These are phyloP conservation scores for Boletus rubropictus DNA, from an alignment of 768 basidiomycete species.

Conservation along the genomic window DNA sequence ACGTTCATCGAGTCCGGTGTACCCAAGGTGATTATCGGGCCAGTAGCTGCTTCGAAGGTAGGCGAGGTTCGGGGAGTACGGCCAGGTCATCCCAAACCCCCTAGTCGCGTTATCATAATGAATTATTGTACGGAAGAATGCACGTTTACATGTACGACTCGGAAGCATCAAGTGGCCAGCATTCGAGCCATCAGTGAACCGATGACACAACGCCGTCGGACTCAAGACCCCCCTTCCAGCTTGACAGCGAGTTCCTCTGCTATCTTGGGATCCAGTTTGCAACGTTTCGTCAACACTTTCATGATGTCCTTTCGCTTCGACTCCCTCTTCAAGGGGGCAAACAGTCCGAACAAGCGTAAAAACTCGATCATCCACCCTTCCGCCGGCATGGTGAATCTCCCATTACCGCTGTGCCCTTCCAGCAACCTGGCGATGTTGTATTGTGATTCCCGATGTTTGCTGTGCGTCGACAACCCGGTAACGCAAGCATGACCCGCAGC, in stretches of 20 bases:
- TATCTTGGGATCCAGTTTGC: slow-evolving; percentile 16
- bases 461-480: slow-evolving; percentile 27
- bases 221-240: slow-evolving; percentile 7
- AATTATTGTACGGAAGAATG: not conserved
- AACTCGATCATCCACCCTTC: slow-evolving; percentile 24
- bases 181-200: not conserved
- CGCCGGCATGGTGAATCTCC: slow-evolving; percentile 24
- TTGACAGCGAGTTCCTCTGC: slow-evolving; percentile 20
- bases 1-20: too few species aligned
- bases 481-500: slow-evolving; percentile 33
- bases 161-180: not conserved
- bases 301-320: slow-evolving; percentile 21
- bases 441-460: slow-evolving; percentile 25
- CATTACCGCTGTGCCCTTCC: slow-evolving; percentile 5
- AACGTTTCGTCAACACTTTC: slow-evolving; percentile 28
- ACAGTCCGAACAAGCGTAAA: slow-evolving; percentile 23
- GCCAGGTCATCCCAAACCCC: too few species aligned
- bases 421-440: slow-evolving; percentile 15
- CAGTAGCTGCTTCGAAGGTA: too few species aligned
- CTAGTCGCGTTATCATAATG: not conserved
- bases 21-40: too few species aligned
- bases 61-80: too few species aligned
- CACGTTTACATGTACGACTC: slow-evolving; percentile 6
- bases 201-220: not conserved
- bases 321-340: slow-evolving; percentile 18